Evolutionary conservation across 148 eudicot genomes (phyloP), one percentile per base, ranked within the genome.

Genomic region (Simmondsia chinensis): DNA sequence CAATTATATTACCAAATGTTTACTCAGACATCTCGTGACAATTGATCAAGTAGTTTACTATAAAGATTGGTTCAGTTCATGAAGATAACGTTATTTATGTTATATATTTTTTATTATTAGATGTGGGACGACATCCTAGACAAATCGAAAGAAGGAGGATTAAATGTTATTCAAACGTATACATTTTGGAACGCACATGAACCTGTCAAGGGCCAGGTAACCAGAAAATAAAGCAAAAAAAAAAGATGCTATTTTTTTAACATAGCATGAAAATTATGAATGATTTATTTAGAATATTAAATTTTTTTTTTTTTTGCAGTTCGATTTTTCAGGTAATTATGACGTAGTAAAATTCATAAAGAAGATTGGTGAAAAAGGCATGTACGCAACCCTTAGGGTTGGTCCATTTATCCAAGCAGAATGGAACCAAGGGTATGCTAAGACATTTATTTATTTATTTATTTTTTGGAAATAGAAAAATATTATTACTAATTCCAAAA

Each of bases 321-420:
- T 33, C 46, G 52, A 77, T 25, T 80, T 80, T 56, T 54, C 60
- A 43, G 97, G 97, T 20, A 52, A 57, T 18, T 5, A 50, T 26
- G 95, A 89, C 46, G 23, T 89, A 46, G 77, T 89, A 33, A 69
- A 64, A 43, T 89, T 81, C 73, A 44, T 84, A 40, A 81, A 55
- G 53, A 21, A 73, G 69, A 63, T 75, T 34, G 75, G 48, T 9
- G 72, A 82, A 23, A 43, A 56, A 47, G 85, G 81, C 37, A 21
- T 87, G 84, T 82, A 70, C 62, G 83, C 42, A 2, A 57, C 62
- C 35, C 79, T 87, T 43, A 71, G 96, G 52, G 20, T 82, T 23
- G 94, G 96, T 3, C 96, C 96, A 9, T 87, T 60, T 50, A 71
- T 82, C 39, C 82, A 83, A 51, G 84, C 88, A 20, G 96, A 87